Evolutionary conservation across 1,284 basidiomycete genomes (phyloP).

Genomic region (Stygiomarasmius scandens): DNA sequence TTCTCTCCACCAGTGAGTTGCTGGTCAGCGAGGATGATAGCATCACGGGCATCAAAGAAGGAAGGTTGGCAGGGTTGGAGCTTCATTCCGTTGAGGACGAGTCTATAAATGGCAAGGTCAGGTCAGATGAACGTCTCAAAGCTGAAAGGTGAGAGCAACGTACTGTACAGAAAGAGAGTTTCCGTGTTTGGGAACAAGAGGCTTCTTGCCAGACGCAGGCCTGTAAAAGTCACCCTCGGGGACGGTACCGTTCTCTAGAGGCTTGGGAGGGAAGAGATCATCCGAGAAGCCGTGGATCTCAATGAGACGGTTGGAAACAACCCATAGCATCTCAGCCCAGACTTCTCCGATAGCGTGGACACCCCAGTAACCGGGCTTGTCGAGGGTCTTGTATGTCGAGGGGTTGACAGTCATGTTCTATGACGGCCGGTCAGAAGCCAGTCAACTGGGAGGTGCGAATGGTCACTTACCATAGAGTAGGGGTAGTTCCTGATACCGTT

Average conservation of each 20-base stretch:
- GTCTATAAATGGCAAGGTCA: too few species aligned
- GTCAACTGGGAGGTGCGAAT: background rate
- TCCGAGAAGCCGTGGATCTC: conserved; percentile 81
- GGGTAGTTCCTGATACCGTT: conserved; percentile 87
- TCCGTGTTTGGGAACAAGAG: conserved; percentile 87
- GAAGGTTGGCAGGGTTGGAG: conserved; percentile 88
- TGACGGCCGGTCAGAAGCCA: background rate
- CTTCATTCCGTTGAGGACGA: conserved; percentile 93
- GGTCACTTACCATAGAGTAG: conserved; percentile 67
- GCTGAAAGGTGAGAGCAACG: conserved; percentile 26
- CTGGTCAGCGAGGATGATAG: conserved; percentile 93
- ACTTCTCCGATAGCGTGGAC: conserved; percentile 94
- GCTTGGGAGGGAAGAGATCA: conserved; percentile 79
- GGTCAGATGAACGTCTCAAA: too few species aligned
- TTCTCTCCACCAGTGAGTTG: conserved; percentile 92
- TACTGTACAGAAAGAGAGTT: conserved; percentile 85
- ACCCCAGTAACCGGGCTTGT: conserved; percentile 91
- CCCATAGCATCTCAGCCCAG: conserved; percentile 94
- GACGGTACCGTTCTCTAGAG: conserved; percentile 59
- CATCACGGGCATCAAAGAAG: conserved; percentile 92
- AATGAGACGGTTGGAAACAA: conserved; percentile 77
- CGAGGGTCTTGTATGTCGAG: conserved; percentile 93
- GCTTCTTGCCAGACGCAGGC: conserved; percentile 47
- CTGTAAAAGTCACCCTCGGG: conserved; percentile 79
- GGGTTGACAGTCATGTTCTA: conserved; percentile 81